Evolutionary conservation across 2,329 filamentous ascomycete genomes (phyloP).

Genomic region (Colletotrichum sp.): DNA sequence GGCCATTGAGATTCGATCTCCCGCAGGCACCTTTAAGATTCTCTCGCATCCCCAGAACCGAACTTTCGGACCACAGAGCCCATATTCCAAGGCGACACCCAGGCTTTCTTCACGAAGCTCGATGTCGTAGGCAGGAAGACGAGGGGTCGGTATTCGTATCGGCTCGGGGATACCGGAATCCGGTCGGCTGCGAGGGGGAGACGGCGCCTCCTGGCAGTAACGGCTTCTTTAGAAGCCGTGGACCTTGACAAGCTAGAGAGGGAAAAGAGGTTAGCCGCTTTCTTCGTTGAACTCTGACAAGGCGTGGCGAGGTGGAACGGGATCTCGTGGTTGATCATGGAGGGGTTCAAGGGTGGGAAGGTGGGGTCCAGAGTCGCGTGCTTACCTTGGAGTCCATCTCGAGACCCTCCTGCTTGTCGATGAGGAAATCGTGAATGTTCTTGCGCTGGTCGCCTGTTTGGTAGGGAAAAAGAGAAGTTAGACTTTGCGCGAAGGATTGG

Average conservation of each 20-base stretch:
- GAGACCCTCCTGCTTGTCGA: constrained; percentile 85
- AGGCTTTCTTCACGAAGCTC: neutral
- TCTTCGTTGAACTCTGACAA: neutral
- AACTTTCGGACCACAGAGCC: neutral
- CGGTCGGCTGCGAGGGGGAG: constrained; percentile 21
- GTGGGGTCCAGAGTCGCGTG: neutral
- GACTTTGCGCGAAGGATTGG: neutral
- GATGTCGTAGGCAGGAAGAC: neutral
- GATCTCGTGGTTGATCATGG: neutral
- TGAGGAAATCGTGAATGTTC: constrained; percentile 89
- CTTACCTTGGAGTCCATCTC: constrained; percentile 77
- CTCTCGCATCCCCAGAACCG: neutral
- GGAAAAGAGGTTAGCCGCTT: neutral
- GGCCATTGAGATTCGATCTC: neutral
- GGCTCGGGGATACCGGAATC: neutral
- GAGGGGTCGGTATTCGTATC: neutral
- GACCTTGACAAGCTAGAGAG: constrained; percentile 43
- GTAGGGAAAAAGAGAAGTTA: neutral
- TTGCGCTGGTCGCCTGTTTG: constrained; percentile 81
- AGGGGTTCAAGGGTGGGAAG: neutral
- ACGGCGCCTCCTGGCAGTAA: constrained; percentile 36
- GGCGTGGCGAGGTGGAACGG: neutral
- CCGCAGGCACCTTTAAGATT: constrained; percentile 15
- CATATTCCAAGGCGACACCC: neutral
- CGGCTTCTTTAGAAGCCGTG: constrained; percentile 63